Conservation (phyloP, 768 basidiomycete species). For the Chiua virens region DNA sequence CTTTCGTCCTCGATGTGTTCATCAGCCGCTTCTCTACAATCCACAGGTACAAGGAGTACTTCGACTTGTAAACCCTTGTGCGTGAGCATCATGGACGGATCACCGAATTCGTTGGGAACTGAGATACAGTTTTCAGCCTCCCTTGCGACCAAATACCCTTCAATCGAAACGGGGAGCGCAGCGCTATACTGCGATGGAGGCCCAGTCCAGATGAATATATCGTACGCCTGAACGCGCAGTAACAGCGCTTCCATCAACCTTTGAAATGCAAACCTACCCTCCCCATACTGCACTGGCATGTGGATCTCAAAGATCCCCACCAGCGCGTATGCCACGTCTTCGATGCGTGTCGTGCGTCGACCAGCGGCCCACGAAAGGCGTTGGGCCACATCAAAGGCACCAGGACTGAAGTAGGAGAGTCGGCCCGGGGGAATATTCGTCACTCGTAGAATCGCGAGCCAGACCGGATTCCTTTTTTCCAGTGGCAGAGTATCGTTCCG, state of each 20-base stretch:
- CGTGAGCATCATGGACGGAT: slow-evolving; percentile 5
- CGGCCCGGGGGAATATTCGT: slow-evolving; percentile 1
- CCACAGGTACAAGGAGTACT: not conserved
- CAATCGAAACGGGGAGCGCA: slow-evolving; percentile 5
- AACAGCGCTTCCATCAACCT: slow-evolving; percentile 13
- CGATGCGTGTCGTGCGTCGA: slow-evolving; percentile 22
- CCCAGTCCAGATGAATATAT: slow-evolving; percentile 8
- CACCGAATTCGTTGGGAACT: slow-evolving; percentile 3
- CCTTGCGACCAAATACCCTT: slow-evolving; percentile 8
- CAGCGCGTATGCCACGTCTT: slow-evolving; percentile 26
- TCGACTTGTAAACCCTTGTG: slow-evolving; percentile 9
- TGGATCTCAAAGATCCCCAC: slow-evolving; percentile 21
- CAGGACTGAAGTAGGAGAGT: not conserved
- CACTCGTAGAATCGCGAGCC: not conserved
- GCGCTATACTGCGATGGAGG: slow-evolving; percentile 3
- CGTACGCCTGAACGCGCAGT: not conserved
- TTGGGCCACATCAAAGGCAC: slow-evolving; percentile 1
- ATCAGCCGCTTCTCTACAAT: slow-evolving; percentile 5
- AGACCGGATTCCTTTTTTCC: not conserved
- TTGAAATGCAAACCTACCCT: slow-evolving; percentile 23
- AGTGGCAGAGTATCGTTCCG: not conserved
- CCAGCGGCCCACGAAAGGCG: slow-evolving; percentile 18
- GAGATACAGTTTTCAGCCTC: not conserved
- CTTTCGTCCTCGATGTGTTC: not conserved
- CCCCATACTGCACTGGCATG: slow-evolving; percentile 24